Evolutionary conservation across 805 yeast species (phyloP), one percentile per base, ranked within the genome.

Genomic region (Candida qinlingensis): DNA sequence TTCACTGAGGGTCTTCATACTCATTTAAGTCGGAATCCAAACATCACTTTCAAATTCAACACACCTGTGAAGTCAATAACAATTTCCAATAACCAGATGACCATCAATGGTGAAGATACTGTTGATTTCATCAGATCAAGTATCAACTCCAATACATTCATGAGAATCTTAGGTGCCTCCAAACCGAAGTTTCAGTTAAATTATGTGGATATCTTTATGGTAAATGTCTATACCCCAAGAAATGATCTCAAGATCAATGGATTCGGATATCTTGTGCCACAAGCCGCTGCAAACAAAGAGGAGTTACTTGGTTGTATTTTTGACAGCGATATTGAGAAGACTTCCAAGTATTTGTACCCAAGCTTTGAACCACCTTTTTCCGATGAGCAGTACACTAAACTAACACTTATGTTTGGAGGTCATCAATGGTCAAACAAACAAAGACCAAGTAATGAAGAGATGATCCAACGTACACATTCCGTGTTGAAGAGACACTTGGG

Each of bases 341-440:
- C 80, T 44, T 66, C 77, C 38, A 56, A 58, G 19, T 67, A 68
- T 1, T 51, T 73, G 5, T 52, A 63, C 40, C 44, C 50, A 5
- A 40, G 47, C 11, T 31, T 11, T n/a, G 38, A 49, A 56, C 35
- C 44, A 57, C 19, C 40, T 44, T 49, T 48, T 54, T 35, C 8
- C 4, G 42, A 34, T 2, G 52, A 45, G 6, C 67, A 70, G 0
- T 83, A 81, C 55, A 79, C 89, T 5, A 88, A 86, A 56, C 61
- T 91, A 47, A 94, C 99, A 0, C 76, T 88, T 28, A 92, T 92
- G 97, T 68, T 90, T 56, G 97, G 97, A 5, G 97, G 97, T 1
- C 87, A 85, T 58, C 49, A 46, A 27, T 43, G 46, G 45, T 19
- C 33, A 4, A 44, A 35, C 12, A 47, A 40, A 27, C 25, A 28